These are phyloP conservation scores for Paecilomyces formosus DNA, from an alignment of 2,329 filamentous ascomycete species.

Conservation along the genomic window DNA sequence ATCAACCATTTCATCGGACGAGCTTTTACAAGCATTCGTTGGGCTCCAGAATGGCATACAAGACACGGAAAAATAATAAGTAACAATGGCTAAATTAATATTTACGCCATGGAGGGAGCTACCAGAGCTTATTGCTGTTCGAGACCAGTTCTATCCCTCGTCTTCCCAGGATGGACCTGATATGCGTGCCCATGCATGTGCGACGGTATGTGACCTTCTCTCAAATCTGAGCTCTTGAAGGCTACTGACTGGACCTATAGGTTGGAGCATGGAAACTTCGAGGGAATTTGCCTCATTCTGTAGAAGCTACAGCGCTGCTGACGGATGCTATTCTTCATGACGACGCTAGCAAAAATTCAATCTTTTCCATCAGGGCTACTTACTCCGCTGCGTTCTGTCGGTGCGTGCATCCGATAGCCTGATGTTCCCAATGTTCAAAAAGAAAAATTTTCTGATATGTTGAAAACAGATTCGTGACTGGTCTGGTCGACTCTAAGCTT, in stretches of 20 bases:
- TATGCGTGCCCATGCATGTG: slow-evolving; percentile 31
- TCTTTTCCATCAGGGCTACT: slow-evolving; percentile 38
- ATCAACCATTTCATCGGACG: neutral
- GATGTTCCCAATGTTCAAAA: neutral
- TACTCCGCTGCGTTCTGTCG: slow-evolving; percentile 40
- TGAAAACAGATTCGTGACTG: slow-evolving; percentile 34
- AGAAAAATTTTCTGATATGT: slow-evolving; percentile 1
- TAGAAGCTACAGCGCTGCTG: slow-evolving; percentile 39
- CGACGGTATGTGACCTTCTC: slow-evolving; percentile 23
- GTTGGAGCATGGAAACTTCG: slow-evolving; percentile 39
- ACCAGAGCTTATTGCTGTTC: slow-evolving; percentile 28
- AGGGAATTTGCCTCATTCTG: slow-evolving; percentile 37
- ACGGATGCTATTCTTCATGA: slow-evolving; percentile 41
- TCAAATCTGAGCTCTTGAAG: neutral
- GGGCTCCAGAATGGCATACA: neutral
- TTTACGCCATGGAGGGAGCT: slow-evolving; percentile 37
- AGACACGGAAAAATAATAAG: neutral
- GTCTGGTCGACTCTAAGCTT: slow-evolving; percentile 37
- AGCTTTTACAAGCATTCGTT: neutral
- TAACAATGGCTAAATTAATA: slow-evolving; percentile 30
- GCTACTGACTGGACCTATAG: slow-evolving; percentile 13
- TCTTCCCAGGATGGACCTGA: slow-evolving; percentile 25
- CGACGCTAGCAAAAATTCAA: slow-evolving; percentile 31
- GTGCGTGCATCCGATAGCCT: slow-evolving; percentile 17
- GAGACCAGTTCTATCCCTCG: slow-evolving; percentile 32